phyloP scores from a whole-genome alignment of 1,139 yeast genomes.

The Geotrichum fermentans region DNA sequence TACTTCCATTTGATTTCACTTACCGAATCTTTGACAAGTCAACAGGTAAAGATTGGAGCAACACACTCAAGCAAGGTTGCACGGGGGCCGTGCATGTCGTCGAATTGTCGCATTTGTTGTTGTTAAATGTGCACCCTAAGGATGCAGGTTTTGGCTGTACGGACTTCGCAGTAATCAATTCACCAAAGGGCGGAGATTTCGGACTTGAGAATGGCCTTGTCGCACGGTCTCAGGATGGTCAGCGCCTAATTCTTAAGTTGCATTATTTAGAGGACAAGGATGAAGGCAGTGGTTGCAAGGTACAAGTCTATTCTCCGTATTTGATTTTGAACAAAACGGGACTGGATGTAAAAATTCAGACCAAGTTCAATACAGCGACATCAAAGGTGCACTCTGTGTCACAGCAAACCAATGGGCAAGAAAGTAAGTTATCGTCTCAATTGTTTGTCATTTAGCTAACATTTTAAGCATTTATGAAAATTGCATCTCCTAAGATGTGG shows the following conservation, averaged over 20 bases:
- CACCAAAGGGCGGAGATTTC: constrained; percentile 48
- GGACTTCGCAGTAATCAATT: constrained; percentile 70
- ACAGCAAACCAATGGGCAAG: constrained; percentile 14
- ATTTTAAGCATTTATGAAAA: constrained; percentile 28
- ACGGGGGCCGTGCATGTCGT: constrained; percentile 76
- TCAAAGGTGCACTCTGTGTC: constrained; percentile 36
- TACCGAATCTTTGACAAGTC: constrained; percentile 76
- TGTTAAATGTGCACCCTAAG: constrained; percentile 66
- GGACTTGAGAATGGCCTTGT: constrained; percentile 47
- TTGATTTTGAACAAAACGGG: constrained; percentile 78
- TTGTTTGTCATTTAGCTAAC: too few relatives aligned
- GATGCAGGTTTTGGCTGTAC: constrained; percentile 63
- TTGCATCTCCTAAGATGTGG: constrained; percentile 68
- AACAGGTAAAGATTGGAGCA: constrained; percentile 65
- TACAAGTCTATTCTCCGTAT: constrained; percentile 80
- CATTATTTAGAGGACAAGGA: constrained; percentile 48
- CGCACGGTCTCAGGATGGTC: constrained; percentile 49
- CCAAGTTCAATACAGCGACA: constrained; percentile 47
- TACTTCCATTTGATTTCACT: constrained; percentile 74
- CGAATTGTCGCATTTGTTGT: constrained; percentile 61
- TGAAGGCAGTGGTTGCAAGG: constrained; percentile 27
- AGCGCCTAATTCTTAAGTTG: constrained; percentile 56
- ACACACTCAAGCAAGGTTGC: constrained; percentile 57
- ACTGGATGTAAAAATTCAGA: constrained; percentile 55
- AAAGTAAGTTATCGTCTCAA: constrained; percentile 3